Evolutionary conservation across 2,329 filamentous ascomycete genomes (phyloP).

Genomic region (Fusarium globosum): DNA sequence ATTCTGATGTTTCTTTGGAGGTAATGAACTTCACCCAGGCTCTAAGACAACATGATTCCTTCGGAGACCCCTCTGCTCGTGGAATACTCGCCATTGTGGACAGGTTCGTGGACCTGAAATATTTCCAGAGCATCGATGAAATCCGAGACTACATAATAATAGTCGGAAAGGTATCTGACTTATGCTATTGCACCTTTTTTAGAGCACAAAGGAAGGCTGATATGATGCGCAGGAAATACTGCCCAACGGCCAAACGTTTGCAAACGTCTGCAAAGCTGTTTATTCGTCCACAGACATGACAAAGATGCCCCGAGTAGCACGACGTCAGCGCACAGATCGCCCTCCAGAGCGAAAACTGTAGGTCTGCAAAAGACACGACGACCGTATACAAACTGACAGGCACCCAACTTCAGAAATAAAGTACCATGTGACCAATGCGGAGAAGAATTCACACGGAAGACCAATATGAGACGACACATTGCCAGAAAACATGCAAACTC

Average conservation of each 20-base stretch:
- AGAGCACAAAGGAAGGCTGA: fast-evolving
- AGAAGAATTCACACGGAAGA: neutral
- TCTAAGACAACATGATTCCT: fast-evolving
- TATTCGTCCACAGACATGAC: neutral
- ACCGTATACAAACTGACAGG: neutral
- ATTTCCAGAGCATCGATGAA: neutral
- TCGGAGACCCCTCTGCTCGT: fast-evolving
- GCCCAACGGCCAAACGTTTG: fast-evolving
- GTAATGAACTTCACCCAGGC: fast-evolving
- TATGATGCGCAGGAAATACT: neutral
- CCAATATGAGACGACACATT: neutral
- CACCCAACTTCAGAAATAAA: fast-evolving
- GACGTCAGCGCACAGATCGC: fast-evolving
- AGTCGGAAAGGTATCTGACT: neutral
- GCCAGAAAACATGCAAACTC: neutral
- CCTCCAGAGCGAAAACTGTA: fast-evolving
- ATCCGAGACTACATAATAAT: neutral
- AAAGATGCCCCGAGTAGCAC: fast-evolving
- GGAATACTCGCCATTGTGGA: neutral
- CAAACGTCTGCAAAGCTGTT: neutral
- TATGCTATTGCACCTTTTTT: fast-evolving
- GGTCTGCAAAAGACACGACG: fast-evolving
- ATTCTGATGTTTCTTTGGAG: fast-evolving
- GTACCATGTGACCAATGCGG: neutral
- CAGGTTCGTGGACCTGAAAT: neutral